A percentile compares a stretch with the other conserved stretches of the same genome.
phyloP scores from a whole-genome alignment of 495 filamentous ascomycete species.

The Neurospora sp. region DNA sequence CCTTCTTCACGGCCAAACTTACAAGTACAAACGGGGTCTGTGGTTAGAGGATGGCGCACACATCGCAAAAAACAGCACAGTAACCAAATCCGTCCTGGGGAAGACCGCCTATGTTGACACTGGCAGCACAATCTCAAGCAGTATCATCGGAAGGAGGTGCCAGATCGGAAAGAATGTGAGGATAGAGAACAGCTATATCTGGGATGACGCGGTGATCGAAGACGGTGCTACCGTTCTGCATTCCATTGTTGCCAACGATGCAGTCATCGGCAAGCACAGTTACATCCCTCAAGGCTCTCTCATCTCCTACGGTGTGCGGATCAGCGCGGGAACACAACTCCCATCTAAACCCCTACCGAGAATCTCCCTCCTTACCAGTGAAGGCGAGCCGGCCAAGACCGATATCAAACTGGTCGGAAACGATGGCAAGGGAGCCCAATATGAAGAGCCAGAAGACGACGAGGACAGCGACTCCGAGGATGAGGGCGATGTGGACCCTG shows the following conservation, averaged over 20 bases:
- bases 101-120: conserved; percentile 65
- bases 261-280: conserved; percentile 59
- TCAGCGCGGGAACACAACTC: conserved; percentile 45
- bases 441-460: conserved; percentile 36
- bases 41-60: conserved; percentile 62
- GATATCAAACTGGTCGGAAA: conserved; percentile 49
- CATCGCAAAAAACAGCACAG: conserved; percentile 36
- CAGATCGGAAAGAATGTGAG: conserved; percentile 73
- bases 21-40: conserved; percentile 59
- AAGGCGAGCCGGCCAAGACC: conserved; percentile 31
- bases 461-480: conserved; percentile 42
- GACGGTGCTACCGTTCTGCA: conserved; percentile 60
- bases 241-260: conserved; percentile 67
- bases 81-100: conserved; percentile 62
- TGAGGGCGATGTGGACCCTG: conserved; percentile 33
- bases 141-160: conserved; percentile 73
- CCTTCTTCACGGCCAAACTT: conserved; percentile 63
- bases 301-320: conserved; percentile 66
- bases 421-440: conserved; percentile 41
- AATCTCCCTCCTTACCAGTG: conserved; percentile 28
- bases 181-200: conserved; percentile 78
- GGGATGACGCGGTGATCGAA: conserved; percentile 70
- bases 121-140: conserved; percentile 55
- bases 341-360: conserved; percentile 15
- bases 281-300: conserved; percentile 61